Percentiles rank a stretch among this genome's conserved stretches.
Conservation (phyloP, 345 rosid species). For the Salix purpurea region DNA sequence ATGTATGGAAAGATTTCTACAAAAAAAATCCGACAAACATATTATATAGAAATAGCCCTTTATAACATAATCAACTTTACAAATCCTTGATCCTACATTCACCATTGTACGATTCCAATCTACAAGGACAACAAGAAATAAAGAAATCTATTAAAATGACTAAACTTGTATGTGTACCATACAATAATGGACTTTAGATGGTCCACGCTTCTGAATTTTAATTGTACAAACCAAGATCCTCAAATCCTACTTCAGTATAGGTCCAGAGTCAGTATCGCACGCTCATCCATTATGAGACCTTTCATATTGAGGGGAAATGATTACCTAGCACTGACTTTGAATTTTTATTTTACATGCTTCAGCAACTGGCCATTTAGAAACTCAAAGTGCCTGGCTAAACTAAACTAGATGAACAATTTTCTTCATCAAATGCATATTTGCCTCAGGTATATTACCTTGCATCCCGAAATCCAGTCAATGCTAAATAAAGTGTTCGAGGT, state of each 20-base stretch:
- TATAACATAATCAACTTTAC: background rate
- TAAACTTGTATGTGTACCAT: background rate
- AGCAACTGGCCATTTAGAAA: background rate
- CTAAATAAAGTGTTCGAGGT: conserved; percentile 91
- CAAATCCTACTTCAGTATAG: background rate
- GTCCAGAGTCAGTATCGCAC: background rate
- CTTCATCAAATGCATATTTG: background rate
- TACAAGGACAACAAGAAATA: no score
- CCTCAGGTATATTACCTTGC: conserved; percentile 59
- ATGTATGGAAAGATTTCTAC: background rate
- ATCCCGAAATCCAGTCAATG: conserved; percentile 96
- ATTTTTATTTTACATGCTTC: background rate
- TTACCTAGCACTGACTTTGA: background rate
- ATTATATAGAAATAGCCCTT: background rate
- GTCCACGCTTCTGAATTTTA: background rate
- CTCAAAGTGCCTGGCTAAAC: conserved; percentile 1
- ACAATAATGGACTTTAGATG: background rate
- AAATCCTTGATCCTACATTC: background rate
- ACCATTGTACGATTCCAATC: no score
- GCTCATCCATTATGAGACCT: background rate
- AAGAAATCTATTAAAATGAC: no score
- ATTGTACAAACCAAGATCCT: background rate
- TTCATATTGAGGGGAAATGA: background rate
- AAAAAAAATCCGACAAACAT: background rate
- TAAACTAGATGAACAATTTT: conserved; percentile 3